phyloP scores from a whole-genome alignment of 2,329 filamentous ascomycete species.

The Fusarium sp. region DNA sequence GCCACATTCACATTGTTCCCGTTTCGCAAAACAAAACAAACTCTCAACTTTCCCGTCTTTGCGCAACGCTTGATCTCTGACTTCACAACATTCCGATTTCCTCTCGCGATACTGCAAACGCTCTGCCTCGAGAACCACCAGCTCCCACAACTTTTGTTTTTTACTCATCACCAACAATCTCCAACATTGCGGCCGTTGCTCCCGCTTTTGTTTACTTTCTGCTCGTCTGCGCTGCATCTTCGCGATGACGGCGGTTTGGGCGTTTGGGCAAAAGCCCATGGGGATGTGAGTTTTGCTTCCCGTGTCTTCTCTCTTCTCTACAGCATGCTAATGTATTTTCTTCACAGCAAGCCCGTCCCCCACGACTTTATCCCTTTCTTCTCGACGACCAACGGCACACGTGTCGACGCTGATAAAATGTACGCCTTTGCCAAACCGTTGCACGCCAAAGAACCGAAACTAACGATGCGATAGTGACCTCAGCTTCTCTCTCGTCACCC shows the following conservation, averaged over 20 bases:
- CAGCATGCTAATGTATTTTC: conserved; percentile 30
- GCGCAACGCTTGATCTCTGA: conserved; percentile 11
- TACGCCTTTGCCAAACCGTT: conserved; percentile 24
- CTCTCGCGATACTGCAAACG: conserved; percentile 4
- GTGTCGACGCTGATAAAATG: conserved; percentile 26
- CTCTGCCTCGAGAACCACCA: neutral
- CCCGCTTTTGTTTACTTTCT: conserved; percentile 47
- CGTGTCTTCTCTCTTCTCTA: neutral
- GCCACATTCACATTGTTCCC: conserved; percentile 26
- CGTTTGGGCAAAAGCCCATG: conserved; percentile 37
- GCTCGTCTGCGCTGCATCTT: conserved; percentile 39
- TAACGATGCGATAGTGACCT: conserved; percentile 43
- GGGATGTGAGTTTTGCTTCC: conserved; percentile 29
- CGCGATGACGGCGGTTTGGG: conserved; percentile 44
- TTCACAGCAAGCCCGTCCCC: conserved; percentile 39
- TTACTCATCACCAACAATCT: neutral
- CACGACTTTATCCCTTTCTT: conserved; percentile 47
- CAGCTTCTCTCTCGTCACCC: conserved; percentile 34
- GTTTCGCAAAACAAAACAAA: conserved; percentile 39
- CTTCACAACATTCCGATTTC: neutral
- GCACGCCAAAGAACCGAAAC: neutral
- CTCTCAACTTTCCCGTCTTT: conserved; percentile 7
- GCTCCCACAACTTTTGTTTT: conserved; percentile 22
- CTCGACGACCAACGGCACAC: conserved; percentile 27
- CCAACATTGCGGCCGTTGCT: neutral